Conservation (phyloP, 1,284 basidiomycete species). For the Volvariella surrecta region DNA sequence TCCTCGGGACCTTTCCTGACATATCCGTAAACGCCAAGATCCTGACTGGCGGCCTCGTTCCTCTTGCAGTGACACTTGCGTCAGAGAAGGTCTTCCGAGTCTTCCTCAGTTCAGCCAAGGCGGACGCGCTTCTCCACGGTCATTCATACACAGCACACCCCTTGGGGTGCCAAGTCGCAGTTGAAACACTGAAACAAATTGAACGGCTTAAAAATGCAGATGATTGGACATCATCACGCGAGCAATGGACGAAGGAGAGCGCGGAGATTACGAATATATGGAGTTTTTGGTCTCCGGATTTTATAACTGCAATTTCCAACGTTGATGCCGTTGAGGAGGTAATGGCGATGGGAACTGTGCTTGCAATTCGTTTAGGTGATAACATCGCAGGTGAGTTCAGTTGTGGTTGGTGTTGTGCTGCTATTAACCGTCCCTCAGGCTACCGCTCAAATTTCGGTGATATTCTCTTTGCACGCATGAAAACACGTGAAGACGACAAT, state of each 20-base stretch:
- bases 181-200: slow-evolving; percentile 68
- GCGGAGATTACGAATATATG: slow-evolving; percentile 37
- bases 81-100: slow-evolving; percentile 72
- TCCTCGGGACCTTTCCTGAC: slow-evolving; percentile 75
- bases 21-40: slow-evolving; percentile 92
- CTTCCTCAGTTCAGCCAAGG: slow-evolving; percentile 73
- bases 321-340: slow-evolving; percentile 56
- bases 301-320: slow-evolving; percentile 59
- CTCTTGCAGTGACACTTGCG: slow-evolving; percentile 82
- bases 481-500: slow-evolving; percentile 15
- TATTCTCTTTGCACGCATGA: slow-evolving; percentile 43
- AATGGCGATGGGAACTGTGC: slow-evolving; percentile 86
- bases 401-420: no score
- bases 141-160: slow-evolving; percentile 94
- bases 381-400: no score
- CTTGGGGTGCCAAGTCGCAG: slow-evolving; percentile 87
- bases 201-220: slow-evolving; percentile 38
- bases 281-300: slow-evolving; percentile 84
- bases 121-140: slow-evolving; percentile 85
- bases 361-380: no score
- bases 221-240: slow-evolving; percentile 46
- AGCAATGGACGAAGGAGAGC: slow-evolving; percentile 22
- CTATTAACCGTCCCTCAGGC: no score
- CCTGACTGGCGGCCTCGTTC: slow-evolving; percentile 88
- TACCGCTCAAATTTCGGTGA: slow-evolving; percentile 75